Percentiles rank a stretch among this genome's conserved stretches.
Conservation (phyloP, 1,139 yeast species). For the Protomyces macrosporus region DNA sequence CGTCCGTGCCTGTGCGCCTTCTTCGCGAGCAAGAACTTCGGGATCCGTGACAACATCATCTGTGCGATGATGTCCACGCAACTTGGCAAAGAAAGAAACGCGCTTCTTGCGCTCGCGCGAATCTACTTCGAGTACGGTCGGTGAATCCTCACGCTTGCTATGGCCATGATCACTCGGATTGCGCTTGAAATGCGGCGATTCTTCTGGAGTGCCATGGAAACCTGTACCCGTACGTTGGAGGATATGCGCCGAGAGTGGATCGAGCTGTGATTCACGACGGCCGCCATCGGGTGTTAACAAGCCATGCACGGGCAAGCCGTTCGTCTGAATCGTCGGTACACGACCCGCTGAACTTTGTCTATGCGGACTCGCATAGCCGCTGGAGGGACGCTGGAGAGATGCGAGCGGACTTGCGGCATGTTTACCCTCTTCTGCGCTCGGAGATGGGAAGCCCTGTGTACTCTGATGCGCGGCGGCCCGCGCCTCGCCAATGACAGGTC, state of each 20-base stretch:
- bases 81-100: slow-evolving; percentile 23
- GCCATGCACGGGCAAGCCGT: background rate
- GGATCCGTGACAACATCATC: slow-evolving; percentile 4
- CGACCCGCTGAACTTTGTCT: background rate
- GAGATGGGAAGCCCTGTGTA: too few species aligned
- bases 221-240: slow-evolving; percentile 4
- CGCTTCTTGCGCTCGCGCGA: slow-evolving; percentile 14
- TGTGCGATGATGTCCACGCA: slow-evolving; percentile 4
- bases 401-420: too few species aligned
- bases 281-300: background rate
- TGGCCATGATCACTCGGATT: slow-evolving; percentile 2
- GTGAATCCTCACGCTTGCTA: background rate
- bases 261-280: background rate
- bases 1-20: slow-evolving; percentile 40
- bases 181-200: slow-evolving; percentile 9
- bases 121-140: slow-evolving; percentile 1
- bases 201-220: background rate
- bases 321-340: background rate
- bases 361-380: background rate
- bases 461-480: background rate
- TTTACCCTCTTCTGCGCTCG: too few species aligned
- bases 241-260: slow-evolving; percentile 23
- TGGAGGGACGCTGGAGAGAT: too few species aligned
- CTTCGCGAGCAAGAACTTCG: slow-evolving; percentile 33
- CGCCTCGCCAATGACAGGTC: background rate